Base-by-base conservation (phyloP, 805 yeast species). In the Clavispora fructus region DNA sequence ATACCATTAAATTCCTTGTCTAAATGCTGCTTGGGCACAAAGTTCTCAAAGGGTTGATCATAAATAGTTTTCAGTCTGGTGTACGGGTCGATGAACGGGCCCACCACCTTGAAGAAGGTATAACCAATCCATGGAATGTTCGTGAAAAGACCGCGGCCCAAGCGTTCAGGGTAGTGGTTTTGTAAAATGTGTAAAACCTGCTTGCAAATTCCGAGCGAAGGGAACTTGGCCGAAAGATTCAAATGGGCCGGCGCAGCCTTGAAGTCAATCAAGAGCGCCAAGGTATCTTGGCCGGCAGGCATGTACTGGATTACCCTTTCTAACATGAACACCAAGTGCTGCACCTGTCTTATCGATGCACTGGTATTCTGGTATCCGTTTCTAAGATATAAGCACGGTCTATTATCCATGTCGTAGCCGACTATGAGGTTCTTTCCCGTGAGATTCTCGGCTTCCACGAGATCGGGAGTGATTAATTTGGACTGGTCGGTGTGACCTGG, bases 271-370 rank as follows among this genome's bases (percentile, higher is more conserved):
- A 79, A 63, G 17, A 79, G 67, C 7, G 83, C 79, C 29, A 79
- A 60, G 3, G 78, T 70, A 44, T 79, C 83, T 42, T 77, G 82
- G 31, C 83, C 83, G 39, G 79, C 79, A 5, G 83, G 83, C 75
- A 77, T 75, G 58, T 68, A 67, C 38, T 74, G 69, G 6, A 75
- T 76, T 9, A 78, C 77, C 28, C 71, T 56, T 53, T 79, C 84
- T 57, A 78, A 65, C 82, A 79, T 78, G 58, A 70, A 78, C 14
- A 79, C 79, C 56, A 79, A 62, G 49, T 75, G 81, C 51, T 78
- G 80, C 2, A 79, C 81, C 52, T 79, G 83, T 48, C 71, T 68
- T 29, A 73, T 65, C 1, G 78, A 67, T 0, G 82, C 69, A 41
- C 73, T 63, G 2, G 83, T 79, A 54, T 78, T 79, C 51, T 79